A percentile compares a stretch with the other conserved stretches of the same genome.
phyloP scores from a whole-genome alignment of 495 filamentous ascomycete species.

The Copromyces sp. region DNA sequence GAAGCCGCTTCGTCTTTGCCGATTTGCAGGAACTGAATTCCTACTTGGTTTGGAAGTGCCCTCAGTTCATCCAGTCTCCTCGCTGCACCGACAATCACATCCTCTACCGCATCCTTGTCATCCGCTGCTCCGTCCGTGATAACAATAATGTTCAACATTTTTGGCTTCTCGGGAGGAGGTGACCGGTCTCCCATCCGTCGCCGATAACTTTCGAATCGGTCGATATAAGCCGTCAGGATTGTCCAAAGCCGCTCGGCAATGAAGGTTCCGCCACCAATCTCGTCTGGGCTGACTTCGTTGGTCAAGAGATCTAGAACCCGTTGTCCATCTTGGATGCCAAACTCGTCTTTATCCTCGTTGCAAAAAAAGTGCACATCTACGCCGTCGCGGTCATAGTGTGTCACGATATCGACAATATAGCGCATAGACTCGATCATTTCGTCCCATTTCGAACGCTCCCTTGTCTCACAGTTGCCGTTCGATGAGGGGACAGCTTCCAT shows the following conservation, averaged over 20 bases:
- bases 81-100: conserved; percentile 52
- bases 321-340: conserved; percentile 43
- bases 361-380: conserved; percentile 86
- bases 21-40: conserved; percentile 85
- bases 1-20: conserved; percentile 54
- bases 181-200: conserved; percentile 4
- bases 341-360: conserved; percentile 25
- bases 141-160: conserved; percentile 76
- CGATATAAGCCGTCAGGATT: conserved; percentile 55
- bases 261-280: conserved; percentile 49
- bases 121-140: conserved; percentile 73
- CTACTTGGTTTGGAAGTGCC: conserved; percentile 69
- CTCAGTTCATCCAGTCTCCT: conserved; percentile 54
- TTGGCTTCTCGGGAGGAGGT: conserved; percentile 32
- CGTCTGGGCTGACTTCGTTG: conserved; percentile 38
- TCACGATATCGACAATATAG: conserved; percentile 67
- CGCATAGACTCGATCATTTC: conserved; percentile 58
- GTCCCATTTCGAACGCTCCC: conserved; percentile 44
- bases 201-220: conserved; percentile 10
- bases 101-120: conserved; percentile 53
- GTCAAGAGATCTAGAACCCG: conserved; percentile 55
- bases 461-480: neutral
- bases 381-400: conserved; percentile 61
- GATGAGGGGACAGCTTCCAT: conserved; percentile 23
- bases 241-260: conserved; percentile 51